Evolutionary conservation across 1,139 yeast species (phyloP).

Genomic region (Debaryomyces subglobosus): DNA sequence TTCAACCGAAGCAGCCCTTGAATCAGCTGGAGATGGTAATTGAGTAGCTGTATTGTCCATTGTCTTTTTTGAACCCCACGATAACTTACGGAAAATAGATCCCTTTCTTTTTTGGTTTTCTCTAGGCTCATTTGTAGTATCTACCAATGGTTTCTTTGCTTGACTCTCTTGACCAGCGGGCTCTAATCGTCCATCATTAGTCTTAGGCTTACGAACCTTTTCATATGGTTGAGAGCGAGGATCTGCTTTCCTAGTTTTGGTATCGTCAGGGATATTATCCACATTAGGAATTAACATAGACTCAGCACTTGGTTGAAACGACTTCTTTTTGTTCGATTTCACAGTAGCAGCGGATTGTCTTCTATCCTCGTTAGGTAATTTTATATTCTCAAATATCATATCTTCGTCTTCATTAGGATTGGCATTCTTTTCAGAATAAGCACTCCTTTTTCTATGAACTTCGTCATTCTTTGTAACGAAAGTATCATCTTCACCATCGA

Average conservation of each 20-base stretch:
- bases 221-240: conserved; percentile 30
- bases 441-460: conserved; percentile 21
- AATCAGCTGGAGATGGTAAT: conserved; percentile 45
- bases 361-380: conserved; percentile 39
- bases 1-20: conserved; percentile 36
- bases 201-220: conserved; percentile 27
- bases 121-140: conserved; percentile 32
- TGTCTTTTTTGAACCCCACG: conserved; percentile 54
- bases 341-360: conserved; percentile 18
- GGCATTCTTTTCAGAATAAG: conserved; percentile 18
- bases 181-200: conserved; percentile 11
- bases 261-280: conserved; percentile 12
- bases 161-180: not conserved
- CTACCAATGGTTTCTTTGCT: conserved; percentile 33
- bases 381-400: conserved; percentile 47
- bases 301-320: conserved; percentile 39
- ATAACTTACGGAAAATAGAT: conserved; percentile 65
- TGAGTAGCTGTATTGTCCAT: conserved; percentile 28
- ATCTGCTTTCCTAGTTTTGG: conserved; percentile 3
- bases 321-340: conserved; percentile 19
- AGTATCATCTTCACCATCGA: conserved; percentile 34
- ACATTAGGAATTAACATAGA: conserved; percentile 42
- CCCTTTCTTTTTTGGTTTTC: conserved; percentile 41
- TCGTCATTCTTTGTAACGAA: conserved; percentile 39
- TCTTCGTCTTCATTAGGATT: conserved; percentile 25